phyloP scores from a whole-genome alignment of 345 rosid species.

The Salix viminalis region DNA sequence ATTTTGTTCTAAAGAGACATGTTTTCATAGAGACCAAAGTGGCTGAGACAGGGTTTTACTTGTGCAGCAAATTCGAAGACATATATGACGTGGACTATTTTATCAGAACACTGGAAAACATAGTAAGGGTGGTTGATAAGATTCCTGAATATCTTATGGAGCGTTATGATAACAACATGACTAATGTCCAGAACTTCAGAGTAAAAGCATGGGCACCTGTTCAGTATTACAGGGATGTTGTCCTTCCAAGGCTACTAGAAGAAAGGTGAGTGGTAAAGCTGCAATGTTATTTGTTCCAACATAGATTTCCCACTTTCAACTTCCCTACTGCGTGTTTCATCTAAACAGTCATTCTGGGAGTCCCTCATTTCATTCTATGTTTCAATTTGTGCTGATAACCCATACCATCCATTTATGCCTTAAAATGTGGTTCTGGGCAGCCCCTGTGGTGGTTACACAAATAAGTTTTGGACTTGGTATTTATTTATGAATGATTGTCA shows the following conservation, averaged over 20 bases:
- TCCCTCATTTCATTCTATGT: background rate
- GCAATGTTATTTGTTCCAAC: slow-evolving; percentile 6
- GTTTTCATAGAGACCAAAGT: background rate
- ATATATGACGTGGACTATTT: slow-evolving; percentile 90
- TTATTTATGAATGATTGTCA: background rate
- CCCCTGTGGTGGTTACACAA: background rate
- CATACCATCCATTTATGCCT: background rate
- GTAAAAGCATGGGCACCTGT: slow-evolving; percentile 97
- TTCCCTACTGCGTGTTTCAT: background rate
- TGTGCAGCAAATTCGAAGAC: slow-evolving; percentile 79
- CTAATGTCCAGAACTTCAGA: slow-evolving; percentile 92
- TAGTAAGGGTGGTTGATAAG: slow-evolving; percentile 71
- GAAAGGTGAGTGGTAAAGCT: slow-evolving; percentile 66
- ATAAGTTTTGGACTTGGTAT: background rate
- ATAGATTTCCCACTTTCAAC: background rate
- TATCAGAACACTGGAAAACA: slow-evolving; percentile 62
- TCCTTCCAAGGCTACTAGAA: slow-evolving; percentile 85
- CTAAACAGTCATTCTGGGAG: background rate
- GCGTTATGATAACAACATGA: slow-evolving; percentile 83
- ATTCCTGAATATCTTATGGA: slow-evolving; percentile 94
- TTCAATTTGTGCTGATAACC: background rate
- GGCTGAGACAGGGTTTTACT: slow-evolving; percentile 16
- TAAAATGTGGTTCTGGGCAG: background rate
- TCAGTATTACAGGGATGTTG: slow-evolving; percentile 72
- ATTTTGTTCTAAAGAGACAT: background rate